Evolutionary conservation across 202 grass and related monocot species (phyloP), one percentile per base, ranked within the genome.

Genomic region (Cymbopogon flexuosus): DNA sequence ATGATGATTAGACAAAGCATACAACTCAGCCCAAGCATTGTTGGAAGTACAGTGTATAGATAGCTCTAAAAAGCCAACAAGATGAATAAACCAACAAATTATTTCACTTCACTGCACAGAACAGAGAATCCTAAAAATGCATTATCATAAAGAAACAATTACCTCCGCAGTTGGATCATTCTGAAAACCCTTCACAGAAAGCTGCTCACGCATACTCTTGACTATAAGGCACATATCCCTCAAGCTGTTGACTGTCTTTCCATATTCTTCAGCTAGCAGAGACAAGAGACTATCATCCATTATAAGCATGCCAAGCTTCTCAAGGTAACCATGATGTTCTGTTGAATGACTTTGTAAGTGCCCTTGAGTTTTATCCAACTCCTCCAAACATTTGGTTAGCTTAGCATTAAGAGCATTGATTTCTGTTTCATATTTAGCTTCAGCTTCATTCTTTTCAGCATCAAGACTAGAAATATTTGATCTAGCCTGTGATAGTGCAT

Each of bases 141-240:
- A 78, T 16, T 33, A 35, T 36, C 19, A 63, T 54, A 70, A 66
- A 16, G 27, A 47, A 10, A 62, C 35, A n/a, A 16, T 60, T 93
- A 99, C 96, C 96, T 99, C 87, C 60, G 84, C 79, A 73, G 84
- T 58, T 75, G 88, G 65, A 85, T 90, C 73, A 77, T 79, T 70
- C 73, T 63, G 78, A 86, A 87, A 70, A 14, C 90, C 90, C 82
- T 85, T 93, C 24, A 47, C 87, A 95, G 68, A 68, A 83, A 99
- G 84, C n/a, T 95, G 87, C 36, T 90, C 76, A 56, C 85, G 92
- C 90, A 95, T 91, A 83, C 81, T 87, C 59, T 93, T 93, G 81
- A 93, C 74, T 77, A 91, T 51, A 90, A 88, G 65, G 52, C 78
- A 72, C 77, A 99, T 90, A 56, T 89, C 80, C 91, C 83, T 91